Evolutionary conservation across 805 yeast species (phyloP).

Genomic region (Kluyveromyces nonfermentans): DNA sequence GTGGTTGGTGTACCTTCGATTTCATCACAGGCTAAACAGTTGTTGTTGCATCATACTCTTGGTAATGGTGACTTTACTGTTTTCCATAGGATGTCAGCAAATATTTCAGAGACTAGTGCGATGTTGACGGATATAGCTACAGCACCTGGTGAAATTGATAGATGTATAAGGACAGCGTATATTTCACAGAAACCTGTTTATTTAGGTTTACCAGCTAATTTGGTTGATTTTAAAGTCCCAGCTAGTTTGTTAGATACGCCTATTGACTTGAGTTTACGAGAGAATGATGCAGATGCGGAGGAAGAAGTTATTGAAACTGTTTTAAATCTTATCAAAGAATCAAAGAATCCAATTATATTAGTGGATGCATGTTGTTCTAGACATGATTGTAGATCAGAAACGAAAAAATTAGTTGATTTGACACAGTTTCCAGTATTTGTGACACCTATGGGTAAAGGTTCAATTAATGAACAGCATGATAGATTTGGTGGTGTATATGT

Average conservation of each 20-base stretch:
- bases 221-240: constrained; percentile 58
- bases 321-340: constrained; percentile 41
- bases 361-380: constrained; percentile 85
- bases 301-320: constrained; percentile 50
- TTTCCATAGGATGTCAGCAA: constrained; percentile 68
- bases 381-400: constrained; percentile 60
- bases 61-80: constrained; percentile 78
- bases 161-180: constrained; percentile 63
- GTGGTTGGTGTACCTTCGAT: constrained; percentile 81
- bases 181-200: constrained; percentile 72
- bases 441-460: constrained; percentile 87
- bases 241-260: constrained; percentile 50
- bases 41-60: constrained; percentile 72
- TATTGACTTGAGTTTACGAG: constrained; percentile 48
- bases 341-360: constrained; percentile 63
- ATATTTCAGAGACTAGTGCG: constrained; percentile 59
- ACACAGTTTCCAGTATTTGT: constrained; percentile 77
- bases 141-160: constrained; percentile 66
- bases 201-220: constrained; percentile 74
- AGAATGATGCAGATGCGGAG: constrained; percentile 54
- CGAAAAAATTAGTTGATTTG: constrained; percentile 47
- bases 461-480: constrained; percentile 60
- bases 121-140: constrained; percentile 51
- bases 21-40: constrained; percentile 60
- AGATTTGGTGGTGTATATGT: constrained; percentile 81